Evolutionary conservation across 2,329 filamentous ascomycete species (phyloP).

Genomic region (Trichocomaceae sp.): DNA sequence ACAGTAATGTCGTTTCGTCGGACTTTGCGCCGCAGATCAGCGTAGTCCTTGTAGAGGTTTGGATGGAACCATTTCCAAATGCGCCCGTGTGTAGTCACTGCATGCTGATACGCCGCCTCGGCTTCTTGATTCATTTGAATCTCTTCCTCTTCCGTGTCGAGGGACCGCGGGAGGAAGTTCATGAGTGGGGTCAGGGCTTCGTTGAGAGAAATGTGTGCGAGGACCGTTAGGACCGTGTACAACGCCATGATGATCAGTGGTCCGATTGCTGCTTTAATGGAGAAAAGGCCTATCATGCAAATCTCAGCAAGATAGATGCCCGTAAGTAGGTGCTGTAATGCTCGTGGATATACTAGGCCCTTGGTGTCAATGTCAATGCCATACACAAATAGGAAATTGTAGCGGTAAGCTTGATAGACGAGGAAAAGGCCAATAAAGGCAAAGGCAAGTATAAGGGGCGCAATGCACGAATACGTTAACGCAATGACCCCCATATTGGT

Average conservation of each 20-base stretch:
- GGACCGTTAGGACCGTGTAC: conserved; percentile 65
- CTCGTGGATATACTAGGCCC: conserved; percentile 78
- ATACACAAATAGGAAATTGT: conserved; percentile 83
- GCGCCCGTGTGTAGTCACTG: conserved; percentile 18
- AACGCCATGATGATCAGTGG: conserved; percentile 70
- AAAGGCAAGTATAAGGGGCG: conserved; percentile 76
- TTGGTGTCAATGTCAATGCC: conserved; percentile 78
- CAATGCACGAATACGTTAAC: conserved; percentile 79
- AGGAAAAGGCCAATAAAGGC: conserved; percentile 69
- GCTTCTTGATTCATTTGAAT: conserved; percentile 33
- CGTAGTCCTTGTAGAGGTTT: conserved; percentile 68
- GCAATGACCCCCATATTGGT: conserved; percentile 82
- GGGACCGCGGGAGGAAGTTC: conserved; percentile 66
- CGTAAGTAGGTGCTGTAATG: conserved; percentile 74
- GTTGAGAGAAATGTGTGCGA: conserved; percentile 60
- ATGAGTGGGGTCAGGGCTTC: conserved; percentile 40
- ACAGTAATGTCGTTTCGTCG: conserved; percentile 52
- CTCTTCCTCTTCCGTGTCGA: conserved; percentile 50
- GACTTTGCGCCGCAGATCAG: conserved; percentile 62
- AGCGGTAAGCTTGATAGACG: conserved; percentile 82
- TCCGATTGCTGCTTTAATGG: conserved; percentile 55
- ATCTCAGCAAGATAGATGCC: conserved; percentile 78
- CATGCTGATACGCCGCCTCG: conserved; percentile 15
- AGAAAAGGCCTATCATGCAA: conserved; percentile 80
- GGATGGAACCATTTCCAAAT: conserved; percentile 55